Evolutionary conservation across 306 rosid species (phyloP), one percentile per base, ranked within the genome.

Genomic region (Cucurbita argyrosperma): DNA sequence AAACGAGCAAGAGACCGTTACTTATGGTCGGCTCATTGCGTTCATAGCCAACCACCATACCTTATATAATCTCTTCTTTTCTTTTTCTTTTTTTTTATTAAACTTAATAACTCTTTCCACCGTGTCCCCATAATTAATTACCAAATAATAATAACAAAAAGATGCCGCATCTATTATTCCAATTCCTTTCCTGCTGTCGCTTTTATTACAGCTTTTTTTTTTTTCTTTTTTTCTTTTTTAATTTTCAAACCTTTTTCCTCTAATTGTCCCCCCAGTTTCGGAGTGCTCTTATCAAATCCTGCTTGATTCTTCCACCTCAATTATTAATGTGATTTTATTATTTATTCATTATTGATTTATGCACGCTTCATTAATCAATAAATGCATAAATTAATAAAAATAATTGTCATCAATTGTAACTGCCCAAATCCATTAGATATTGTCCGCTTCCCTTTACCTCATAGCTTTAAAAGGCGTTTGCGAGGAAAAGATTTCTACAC

Each of bases 141-240:
- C 35, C 2, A 49, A 49, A 2, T 11, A 49, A 49, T 49, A 30
- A 47, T 47, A 8, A 49, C 12, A 10, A 21, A 37, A 37, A 54
- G 76, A 73, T 73, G 66, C 53, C 35, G 76, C 76, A 21, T 53
- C 37, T 42, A 1, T 56, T 14, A 73, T 73, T 46, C 76, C 66
- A 72, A 73, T 73, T 21, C 56, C 53, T 45, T 72, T 21, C 23
- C n/a, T 19, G 76, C 63, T 55, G 66, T 73, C 76, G 47, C 76
- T 72, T 18, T 72, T 72, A 40, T 18, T 55, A 72, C 76, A 73
- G 66, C 76, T 9, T 72, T 53, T 56, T n/a, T 0, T 16, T 12
- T 0, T 47, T 47, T 11, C 0, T 47, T 47, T 0, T 19, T 72
- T 54, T 19, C 54, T 54, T 1, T 72, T 38, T 30, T 30, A 1